Base-by-base conservation (phyloP, 208 protist species). In the Leishmania aethiopica region DNA sequence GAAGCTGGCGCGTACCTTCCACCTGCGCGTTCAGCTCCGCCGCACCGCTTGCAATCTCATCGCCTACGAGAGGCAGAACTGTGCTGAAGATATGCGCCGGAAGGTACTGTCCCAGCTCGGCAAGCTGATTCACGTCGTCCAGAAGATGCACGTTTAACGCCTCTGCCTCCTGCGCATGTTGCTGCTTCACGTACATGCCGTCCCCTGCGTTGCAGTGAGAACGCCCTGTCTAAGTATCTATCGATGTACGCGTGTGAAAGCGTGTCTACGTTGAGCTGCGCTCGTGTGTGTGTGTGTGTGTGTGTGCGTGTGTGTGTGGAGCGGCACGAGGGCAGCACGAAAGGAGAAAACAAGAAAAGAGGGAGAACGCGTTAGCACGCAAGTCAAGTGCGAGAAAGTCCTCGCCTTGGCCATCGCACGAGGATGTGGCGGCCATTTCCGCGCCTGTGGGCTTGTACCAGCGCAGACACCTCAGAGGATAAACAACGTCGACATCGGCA, bases 1-100 rank as follows among this genome's bases (percentile, higher is more conserved):
- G 67, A 6, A 67, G 72, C 74, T 88, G 81, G 15, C 82, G 78
- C 1, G 79, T 80, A 45, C 85, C 81, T 47, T 88, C 85, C 25
- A 74, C 81, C 78, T 85, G 85, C 10, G 81, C 71, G 25, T 70
- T 70, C 64, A 88, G 64, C 22, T 81, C 74, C 51, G 72, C 78
- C 45, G 81, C 75, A 11, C 67, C 49, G 51, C 42, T 70, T 25
- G 51, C 49, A 3, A 84, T 76, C 57, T 87, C 84, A 19, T 87
- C 84, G 1, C 67, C 28, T 22, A 88, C 22, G n/a, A 60, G 45
- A n/a, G 77, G 83, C 17, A 86, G 82, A 6, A 81, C 71, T 53
- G 47, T 74, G 8, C 75, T 49, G 32, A 59, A n/a, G 62, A 85
- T 85, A 25, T 78, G 76, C 4, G 28, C 35, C 0, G 82, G 67